Percentiles rank a stretch among this genome's conserved stretches.
Conservation (phyloP, 2,329 filamentous ascomycete genomes). For the Aureobasidium sp. region DNA sequence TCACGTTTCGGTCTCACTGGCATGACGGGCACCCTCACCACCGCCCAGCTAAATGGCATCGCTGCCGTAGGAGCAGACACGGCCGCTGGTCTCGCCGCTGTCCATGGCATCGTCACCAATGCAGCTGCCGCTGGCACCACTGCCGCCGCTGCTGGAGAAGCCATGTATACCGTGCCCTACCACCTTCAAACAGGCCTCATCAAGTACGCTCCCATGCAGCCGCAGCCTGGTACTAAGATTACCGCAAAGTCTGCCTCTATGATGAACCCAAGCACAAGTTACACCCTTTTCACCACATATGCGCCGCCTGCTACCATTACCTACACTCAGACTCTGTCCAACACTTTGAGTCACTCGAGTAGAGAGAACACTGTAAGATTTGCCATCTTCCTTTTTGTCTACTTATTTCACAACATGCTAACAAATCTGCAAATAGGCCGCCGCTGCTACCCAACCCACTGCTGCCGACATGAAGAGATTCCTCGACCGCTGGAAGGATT, state of each 20-base stretch:
- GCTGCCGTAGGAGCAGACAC: constrained; percentile 33
- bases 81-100: constrained; percentile 14
- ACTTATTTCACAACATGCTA: neutral
- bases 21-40: constrained; percentile 56
- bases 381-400: too few relatives aligned
- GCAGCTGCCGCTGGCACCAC: constrained; percentile 20
- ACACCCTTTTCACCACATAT: constrained; percentile 45
- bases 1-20: constrained; percentile 56
- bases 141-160: constrained; percentile 20
- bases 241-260: constrained; percentile 45
- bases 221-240: constrained; percentile 52
- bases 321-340: constrained; percentile 46
- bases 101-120: constrained; percentile 29
- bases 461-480: constrained; percentile 54
- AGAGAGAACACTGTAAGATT: constrained; percentile 54
- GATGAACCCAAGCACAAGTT: constrained; percentile 50
- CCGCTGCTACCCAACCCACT: constrained; percentile 12
- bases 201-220: constrained; percentile 56
- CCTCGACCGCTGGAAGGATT: constrained; percentile 55
- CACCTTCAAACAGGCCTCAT: constrained; percentile 50
- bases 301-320: constrained; percentile 39
- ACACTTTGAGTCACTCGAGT: constrained; percentile 46
- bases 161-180: constrained; percentile 42
- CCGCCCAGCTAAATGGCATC: constrained; percentile 33
- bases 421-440: neutral